Evolutionary conservation across 768 basidiomycete species (phyloP), one percentile per base, ranked within the genome.

Genomic region (Lenzites betulinus): DNA sequence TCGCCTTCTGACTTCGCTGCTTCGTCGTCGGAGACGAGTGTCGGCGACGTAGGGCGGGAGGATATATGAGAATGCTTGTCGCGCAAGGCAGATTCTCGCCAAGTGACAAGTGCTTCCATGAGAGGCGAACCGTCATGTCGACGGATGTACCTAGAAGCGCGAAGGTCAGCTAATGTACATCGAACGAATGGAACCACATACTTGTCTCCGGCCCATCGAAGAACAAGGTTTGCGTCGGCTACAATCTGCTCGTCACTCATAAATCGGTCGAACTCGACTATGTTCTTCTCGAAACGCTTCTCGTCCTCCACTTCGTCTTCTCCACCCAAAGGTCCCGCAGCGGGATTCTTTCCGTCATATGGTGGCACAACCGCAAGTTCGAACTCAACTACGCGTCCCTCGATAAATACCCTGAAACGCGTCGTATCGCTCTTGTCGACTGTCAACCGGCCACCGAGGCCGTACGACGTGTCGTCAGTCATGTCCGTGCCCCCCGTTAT

Each of bases 41-140:
- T 53, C 33, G 78, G 77, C 1, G 77, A 80, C 7, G 67, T 67
- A 2, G 78, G 75, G 15, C 75, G 74, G 3, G 75, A 74, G 15
- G 69, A 59, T 3, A 69, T 51, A 36, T 60, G 65, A 20, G 66
- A 63, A 8, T 53, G 60, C 38, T 68, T 63, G 22, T 72, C 70
- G 22, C 62, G 67, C 3, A 76, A 58, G 1, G 76, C 69, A 3
- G 77, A 74, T 25, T 78, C 71, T 51, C 95, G 86, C 83, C 93
- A 96, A 20, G 83, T 68, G 8, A 79, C 78, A 3, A 98, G 81
- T 0, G 90, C 87, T 36, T 84, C 81, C 77, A 95, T 84, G 26
- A 95, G 79, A 0, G 88, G 87, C 0, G 90, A 89, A 2, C 81
- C 84, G 66, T 92, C 90, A 41, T 78, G 75, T 62, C 87, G 86